Conservation (phyloP, 148 eudicot species). For the Chenopodium album region DNA sequence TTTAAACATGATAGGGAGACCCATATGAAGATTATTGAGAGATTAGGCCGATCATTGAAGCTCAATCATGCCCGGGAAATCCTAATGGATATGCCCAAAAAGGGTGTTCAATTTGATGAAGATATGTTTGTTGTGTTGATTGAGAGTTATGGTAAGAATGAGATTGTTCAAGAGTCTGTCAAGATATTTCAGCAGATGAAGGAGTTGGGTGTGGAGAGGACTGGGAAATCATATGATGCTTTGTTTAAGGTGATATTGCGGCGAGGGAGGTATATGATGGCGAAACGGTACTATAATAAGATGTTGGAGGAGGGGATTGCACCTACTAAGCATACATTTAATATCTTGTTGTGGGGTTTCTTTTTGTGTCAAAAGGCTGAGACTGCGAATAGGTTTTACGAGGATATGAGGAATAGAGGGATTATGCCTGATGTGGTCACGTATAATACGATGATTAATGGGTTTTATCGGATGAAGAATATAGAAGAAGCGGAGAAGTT, state of each 20-base stretch:
- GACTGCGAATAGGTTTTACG: constrained; percentile 75
- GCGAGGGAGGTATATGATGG: constrained; percentile 90
- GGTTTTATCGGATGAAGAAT: constrained; percentile 60
- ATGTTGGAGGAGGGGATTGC: constrained; percentile 78
- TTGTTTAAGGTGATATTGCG: constrained; percentile 82
- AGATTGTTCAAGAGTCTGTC: constrained; percentile 90
- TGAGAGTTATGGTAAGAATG: constrained; percentile 68
- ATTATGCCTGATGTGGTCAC: constrained; percentile 80
- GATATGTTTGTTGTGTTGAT: constrained; percentile 81
- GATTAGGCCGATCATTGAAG: constrained; percentile 56
- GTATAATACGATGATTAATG: constrained; percentile 82
- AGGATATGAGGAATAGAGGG: constrained; percentile 74
- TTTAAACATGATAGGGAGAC: constrained; percentile 60
- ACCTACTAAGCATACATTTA: constrained; percentile 73
- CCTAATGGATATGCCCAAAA: constrained; percentile 72
- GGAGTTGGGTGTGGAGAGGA: constrained; percentile 68
- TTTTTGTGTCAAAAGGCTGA: constrained; percentile 57
- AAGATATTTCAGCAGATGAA: constrained; percentile 71
- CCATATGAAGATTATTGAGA: constrained; percentile 71
- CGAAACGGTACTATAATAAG: constrained; percentile 84
- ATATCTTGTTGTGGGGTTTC: constrained; percentile 84
- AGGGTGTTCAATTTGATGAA: constrained; percentile 74
- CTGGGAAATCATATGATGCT: constrained; percentile 57
- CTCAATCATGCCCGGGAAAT: constrained; percentile 89
- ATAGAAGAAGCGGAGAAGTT: constrained; percentile 80